These are phyloP conservation scores for Picea sitchensis DNA, from an alignment of 75 land plant species.

Conservation along the genomic window DNA sequence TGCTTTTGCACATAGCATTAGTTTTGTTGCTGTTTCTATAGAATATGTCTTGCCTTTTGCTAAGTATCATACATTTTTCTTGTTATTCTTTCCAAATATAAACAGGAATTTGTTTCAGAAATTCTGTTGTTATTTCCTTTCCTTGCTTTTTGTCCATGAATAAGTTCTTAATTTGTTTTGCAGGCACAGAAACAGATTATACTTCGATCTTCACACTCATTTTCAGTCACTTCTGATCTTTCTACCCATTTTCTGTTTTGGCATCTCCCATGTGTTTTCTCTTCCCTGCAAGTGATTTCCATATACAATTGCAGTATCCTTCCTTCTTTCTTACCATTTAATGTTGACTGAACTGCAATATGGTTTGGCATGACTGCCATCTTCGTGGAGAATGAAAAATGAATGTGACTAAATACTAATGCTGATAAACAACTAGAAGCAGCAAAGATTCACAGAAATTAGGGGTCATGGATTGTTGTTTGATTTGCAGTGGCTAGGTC, in stretches of 20 bases:
- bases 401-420: too few relatives aligned
- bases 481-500: background rate
- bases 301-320: background rate
- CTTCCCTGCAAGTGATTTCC: background rate
- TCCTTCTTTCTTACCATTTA: background rate
- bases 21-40: background rate
- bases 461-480: too few relatives aligned
- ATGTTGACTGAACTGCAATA: background rate
- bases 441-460: too few relatives aligned
- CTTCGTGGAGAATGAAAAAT: too few relatives aligned
- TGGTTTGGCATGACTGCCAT: background rate
- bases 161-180: background rate
- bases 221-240: slow-evolving; percentile 2
- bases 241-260: background rate
- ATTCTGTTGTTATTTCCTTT: background rate
- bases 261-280: background rate
- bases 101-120: background rate
- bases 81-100: background rate
- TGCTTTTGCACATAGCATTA: background rate
- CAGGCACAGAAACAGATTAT: background rate
- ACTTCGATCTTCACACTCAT: background rate
- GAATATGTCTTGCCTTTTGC: background rate
- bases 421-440: too few relatives aligned
- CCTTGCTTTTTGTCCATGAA: background rate
- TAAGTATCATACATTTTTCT: background rate